Evolutionary conservation across 768 basidiomycete species (phyloP).

Genomic region (Dentipellis sp.): DNA sequence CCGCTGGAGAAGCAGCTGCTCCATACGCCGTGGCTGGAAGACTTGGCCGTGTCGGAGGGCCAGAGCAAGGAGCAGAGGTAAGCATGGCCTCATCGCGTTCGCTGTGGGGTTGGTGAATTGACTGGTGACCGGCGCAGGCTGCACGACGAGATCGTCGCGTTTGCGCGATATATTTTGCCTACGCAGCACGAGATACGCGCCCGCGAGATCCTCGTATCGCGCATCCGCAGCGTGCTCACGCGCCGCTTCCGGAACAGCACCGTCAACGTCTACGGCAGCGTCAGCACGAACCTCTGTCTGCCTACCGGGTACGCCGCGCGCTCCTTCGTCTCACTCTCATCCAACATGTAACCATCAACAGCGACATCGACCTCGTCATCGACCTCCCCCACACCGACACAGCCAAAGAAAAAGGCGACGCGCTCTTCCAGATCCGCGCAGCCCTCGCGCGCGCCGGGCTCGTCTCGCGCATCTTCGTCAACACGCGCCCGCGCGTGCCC

Average conservation of each 20-base stretch:
- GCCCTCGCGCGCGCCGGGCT: slow-evolving; percentile 36
- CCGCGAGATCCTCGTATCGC: slow-evolving; percentile 34
- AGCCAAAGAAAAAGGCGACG: slow-evolving; percentile 27
- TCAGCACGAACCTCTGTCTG: slow-evolving; percentile 48
- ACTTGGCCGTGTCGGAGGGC: neutral
- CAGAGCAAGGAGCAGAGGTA: neutral
- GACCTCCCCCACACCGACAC: slow-evolving; percentile 23
- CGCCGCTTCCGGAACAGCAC: slow-evolving; percentile 34
- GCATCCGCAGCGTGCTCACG: slow-evolving; percentile 36
- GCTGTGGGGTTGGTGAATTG: neutral
- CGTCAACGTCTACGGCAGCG: slow-evolving; percentile 53
- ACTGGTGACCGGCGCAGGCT: slow-evolving; percentile 29
- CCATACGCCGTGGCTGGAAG: neutral
- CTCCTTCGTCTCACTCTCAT: neutral
- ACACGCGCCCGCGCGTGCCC: slow-evolving; percentile 46
- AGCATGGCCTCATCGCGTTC: neutral
- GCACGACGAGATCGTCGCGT: slow-evolving; percentile 56
- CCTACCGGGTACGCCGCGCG: slow-evolving; percentile 43
- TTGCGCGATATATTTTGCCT: slow-evolving; percentile 42
- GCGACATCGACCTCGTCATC: slow-evolving; percentile 58
- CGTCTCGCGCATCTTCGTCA: slow-evolving; percentile 35
- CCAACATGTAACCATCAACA: too few relatives aligned
- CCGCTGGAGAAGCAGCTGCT: slow-evolving; percentile 1
- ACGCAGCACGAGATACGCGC: slow-evolving; percentile 41
- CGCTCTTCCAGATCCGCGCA: slow-evolving; percentile 39